phyloP scores from a whole-genome alignment of 805 yeast species.

The Nakazawaea ernobii region DNA sequence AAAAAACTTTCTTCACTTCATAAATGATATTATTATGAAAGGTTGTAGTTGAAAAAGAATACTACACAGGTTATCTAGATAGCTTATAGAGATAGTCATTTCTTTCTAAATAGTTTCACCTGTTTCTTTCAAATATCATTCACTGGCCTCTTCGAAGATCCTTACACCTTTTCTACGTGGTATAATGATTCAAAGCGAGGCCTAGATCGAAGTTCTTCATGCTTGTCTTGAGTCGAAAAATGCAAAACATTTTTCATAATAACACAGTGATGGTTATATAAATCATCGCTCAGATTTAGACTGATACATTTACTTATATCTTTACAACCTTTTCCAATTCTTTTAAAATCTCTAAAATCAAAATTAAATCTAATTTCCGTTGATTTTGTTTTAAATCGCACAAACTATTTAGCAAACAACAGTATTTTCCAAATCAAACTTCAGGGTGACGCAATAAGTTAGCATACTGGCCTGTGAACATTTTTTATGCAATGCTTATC shows the following conservation, averaged over 20 bases:
- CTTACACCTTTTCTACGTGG: constrained; percentile 25
- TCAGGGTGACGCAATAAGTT: no score
- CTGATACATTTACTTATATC: background rate
- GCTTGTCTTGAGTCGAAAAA: constrained; percentile 7
- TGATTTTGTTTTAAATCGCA: no score
- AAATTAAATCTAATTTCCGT: no score
- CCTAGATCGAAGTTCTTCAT: constrained; percentile 21
- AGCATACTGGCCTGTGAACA: no score
- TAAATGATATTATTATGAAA: background rate
- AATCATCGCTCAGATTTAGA: constrained; percentile 2
- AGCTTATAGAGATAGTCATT: background rate
- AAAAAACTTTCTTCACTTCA: background rate
- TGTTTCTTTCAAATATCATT: background rate
- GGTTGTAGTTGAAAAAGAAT: background rate
- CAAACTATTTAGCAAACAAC: no score
- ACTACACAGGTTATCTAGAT: background rate
- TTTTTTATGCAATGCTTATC: no score
- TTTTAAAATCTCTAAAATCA: no score
- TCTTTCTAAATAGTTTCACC: constrained; percentile 12
- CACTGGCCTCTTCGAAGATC: constrained; percentile 34
- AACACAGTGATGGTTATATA: background rate
- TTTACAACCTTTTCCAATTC: background rate
- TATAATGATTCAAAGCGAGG: constrained; percentile 34
- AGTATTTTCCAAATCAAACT: no score
- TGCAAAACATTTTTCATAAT: background rate